Base-by-base conservation (phyloP, 495 filamentous ascomycete genomes). In the Aspergillus affinis region DNA sequence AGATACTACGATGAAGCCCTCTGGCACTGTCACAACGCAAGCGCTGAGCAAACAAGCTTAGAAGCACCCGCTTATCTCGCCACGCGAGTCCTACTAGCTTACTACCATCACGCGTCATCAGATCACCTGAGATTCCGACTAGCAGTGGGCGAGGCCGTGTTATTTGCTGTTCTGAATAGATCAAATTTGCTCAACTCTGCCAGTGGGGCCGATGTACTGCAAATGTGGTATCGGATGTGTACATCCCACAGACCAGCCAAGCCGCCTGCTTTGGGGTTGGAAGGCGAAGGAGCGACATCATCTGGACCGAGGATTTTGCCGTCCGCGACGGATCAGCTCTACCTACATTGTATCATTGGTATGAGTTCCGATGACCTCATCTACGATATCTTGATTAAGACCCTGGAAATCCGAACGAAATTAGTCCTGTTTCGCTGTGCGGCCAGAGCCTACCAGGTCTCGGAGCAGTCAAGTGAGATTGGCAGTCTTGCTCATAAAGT, bases 221-320 rank as follows among this genome's bases (percentile, higher is more conserved):
- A 65, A 51, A 59, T 65, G 59, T 65, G 63, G 63, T 61, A 61
- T 50, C 63, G 63, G 44, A 48, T 65, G 9, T 65, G 63, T 44
- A 51, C 54, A 27, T 65, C 63, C 4, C 63, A 65, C 48, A 27
- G 63, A 47, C 55, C 54, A 21, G 27, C 59, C 10, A 65, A 65
- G 23, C 56, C 63, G 26, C 63, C 63, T 20, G 55, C 63, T 2
- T 17, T 65, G 20, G 51, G 59, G 13, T 59, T 65, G 1, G 63
- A 65, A 59, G 63, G 63, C 5, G 58, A 59, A 27, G 63, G 63
- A n/a, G 45, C 13, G 19, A 65, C 59, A 59, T 45, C 51, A 2
- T 59, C 53, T n/a, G 52, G 51, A 15, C 63, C 55, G 2, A 65
- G 61, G 26, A 30, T 51, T 29, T 51, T 61, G 20, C 63, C 63